Base-by-base conservation (phyloP, 2,329 filamentous ascomycete species). In the Tolypocladium capitatum region DNA sequence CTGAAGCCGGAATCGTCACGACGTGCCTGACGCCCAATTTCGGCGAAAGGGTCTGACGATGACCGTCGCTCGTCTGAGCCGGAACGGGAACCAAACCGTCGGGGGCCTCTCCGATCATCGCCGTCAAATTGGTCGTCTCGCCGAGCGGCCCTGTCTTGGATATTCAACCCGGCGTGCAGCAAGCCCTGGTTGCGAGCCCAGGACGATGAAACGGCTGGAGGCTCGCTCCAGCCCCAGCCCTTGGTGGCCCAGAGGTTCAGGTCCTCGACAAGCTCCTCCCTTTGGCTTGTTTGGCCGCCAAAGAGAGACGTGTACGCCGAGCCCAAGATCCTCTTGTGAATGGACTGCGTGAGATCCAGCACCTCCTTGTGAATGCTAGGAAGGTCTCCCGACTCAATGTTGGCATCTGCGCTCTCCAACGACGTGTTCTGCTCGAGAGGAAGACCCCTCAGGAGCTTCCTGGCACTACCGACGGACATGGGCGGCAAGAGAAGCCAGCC, bases 401-500 rank as follows among this genome's bases (percentile, higher is more conserved):
- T 76, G 53, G 76, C 73, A 4, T 61, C 55, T 1, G 83, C 72
- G 30, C 69, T 67, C 48, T 72, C 63, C 1, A 87, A 61, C 0
- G 67, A 67, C 5, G 63, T 58, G 54, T 79, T 76, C 7, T 71
- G 70, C 57, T 78, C 65, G 53, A 88, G 70, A 14, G 82, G 81
- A 14, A 89, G 69, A 4, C 73, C 72, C 5, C 64, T 60, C 46
- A 90, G 72, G 43, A 76, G 68, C 10, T 58, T 56, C 41, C 75
- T 70, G 3, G 77, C 69, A 41, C 67, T 62, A 0, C 53, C 18
- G 7, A 73, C 60, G 55, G 86, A 81, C 14, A 70, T 58, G 11
- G 76, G 63, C 1, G 78, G 69, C 2, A 87, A 52, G 43, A 91
- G 63, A 32, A 90, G 63, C 73, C 78, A 87, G 48, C 82, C 84